phyloP scores from a whole-genome alignment of 1,139 yeast genomes.

The Groenewaldozyma auringiensis region DNA sequence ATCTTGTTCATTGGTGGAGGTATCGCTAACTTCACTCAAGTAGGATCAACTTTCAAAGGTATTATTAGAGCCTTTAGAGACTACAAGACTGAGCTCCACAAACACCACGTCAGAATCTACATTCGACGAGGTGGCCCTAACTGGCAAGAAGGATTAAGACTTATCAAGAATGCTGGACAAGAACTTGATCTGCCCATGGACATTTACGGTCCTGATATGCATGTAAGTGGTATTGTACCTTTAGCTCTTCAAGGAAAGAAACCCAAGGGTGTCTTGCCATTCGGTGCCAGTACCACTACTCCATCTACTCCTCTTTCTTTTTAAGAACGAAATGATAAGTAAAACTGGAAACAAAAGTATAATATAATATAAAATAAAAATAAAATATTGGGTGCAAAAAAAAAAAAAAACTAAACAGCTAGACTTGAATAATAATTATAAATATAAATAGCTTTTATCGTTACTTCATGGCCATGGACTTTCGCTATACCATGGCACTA shows the following conservation, averaged over 20 bases:
- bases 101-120: slow-evolving; percentile 37
- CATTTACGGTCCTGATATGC: slow-evolving; percentile 45
- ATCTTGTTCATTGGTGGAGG: slow-evolving; percentile 42
- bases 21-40: slow-evolving; percentile 43
- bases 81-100: slow-evolving; percentile 32
- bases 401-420: not conserved
- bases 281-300: slow-evolving; percentile 28
- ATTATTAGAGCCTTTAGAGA: slow-evolving; percentile 42
- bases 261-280: slow-evolving; percentile 34
- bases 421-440: no score
- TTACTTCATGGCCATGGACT: no score
- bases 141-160: slow-evolving; percentile 43
- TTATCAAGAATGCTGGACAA: slow-evolving; percentile 39
- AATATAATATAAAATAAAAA: not conserved
- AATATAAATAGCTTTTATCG: no score
- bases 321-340: slow-evolving; percentile 11
- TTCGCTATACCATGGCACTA: no score
- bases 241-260: slow-evolving; percentile 35
- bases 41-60: slow-evolving; percentile 43
- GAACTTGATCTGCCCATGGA: slow-evolving; percentile 41
- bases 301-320: slow-evolving; percentile 29
- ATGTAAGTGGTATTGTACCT: slow-evolving; percentile 41
- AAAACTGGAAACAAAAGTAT: not conserved
- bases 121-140: slow-evolving; percentile 44
- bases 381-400: not conserved